A percentile compares a stretch with the other conserved stretches of the same genome.
These are phyloP conservation scores for Cladosporium sp. DNA, from an alignment of 2,329 filamentous ascomycete species.

Conservation along the genomic window DNA sequence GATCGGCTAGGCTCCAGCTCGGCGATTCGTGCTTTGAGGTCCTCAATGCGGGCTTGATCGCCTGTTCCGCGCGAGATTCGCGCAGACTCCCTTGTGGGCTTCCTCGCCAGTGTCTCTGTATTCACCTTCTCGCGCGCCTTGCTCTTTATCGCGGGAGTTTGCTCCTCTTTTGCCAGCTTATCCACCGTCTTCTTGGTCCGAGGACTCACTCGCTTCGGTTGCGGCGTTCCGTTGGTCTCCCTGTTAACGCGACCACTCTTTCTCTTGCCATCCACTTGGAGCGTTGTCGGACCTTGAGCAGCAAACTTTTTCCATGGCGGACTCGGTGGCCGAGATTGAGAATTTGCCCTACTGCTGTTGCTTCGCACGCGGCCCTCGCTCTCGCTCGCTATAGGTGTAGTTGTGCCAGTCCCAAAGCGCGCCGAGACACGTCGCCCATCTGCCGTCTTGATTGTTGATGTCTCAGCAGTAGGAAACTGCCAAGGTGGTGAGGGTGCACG, in stretches of 20 bases:
- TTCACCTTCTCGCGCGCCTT: not conserved
- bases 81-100: conserved; percentile 6
- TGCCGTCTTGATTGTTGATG: conserved; percentile 27
- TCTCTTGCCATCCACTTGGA: conserved; percentile 59
- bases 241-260: conserved; percentile 56
- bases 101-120: not conserved
- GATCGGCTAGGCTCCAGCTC: conserved; percentile 25
- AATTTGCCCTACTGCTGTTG: conserved; percentile 21
- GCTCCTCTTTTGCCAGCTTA: conserved; percentile 18
- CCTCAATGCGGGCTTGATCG: conserved; percentile 20
- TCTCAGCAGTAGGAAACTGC: conserved; percentile 28
- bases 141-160: conserved; percentile 10
- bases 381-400: conserved; percentile 23
- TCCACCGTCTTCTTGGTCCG: conserved; percentile 28
- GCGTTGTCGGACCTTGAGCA: conserved; percentile 82
- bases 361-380: conserved; percentile 22
- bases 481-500: conserved; percentile 29
- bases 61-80: conserved; percentile 5
- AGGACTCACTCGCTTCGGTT: conserved; percentile 28
- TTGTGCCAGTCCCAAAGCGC: conserved; percentile 22
- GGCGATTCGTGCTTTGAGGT: conserved; percentile 28
- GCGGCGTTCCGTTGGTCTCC: conserved; percentile 18
- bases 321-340: conserved; percentile 54
- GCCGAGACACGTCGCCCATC: conserved; percentile 31
- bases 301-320: conserved; percentile 89